phyloP scores from a whole-genome alignment of 306 rosid species.

The Citrullus mucosospermus region DNA sequence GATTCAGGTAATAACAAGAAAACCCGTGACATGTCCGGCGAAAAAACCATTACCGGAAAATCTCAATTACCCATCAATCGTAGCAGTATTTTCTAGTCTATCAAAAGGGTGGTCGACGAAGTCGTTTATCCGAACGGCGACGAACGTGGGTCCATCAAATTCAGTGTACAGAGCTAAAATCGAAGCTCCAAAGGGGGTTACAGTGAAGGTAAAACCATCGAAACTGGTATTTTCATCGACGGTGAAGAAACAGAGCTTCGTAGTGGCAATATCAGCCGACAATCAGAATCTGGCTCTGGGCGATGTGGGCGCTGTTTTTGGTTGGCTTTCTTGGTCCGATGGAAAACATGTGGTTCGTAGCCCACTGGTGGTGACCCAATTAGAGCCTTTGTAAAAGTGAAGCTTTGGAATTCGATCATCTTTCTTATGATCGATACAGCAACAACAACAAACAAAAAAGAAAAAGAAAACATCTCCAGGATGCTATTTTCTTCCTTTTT shows the following conservation, averaged over 20 bases:
- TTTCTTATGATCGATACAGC: neutral
- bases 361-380: constrained; percentile 63
- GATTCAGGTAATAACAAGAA: constrained; percentile 59
- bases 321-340: constrained; percentile 68
- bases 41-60: constrained; percentile 49
- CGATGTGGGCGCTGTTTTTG: constrained; percentile 62
- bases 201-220: constrained; percentile 59
- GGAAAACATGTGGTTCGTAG: constrained; percentile 82
- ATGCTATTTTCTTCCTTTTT: neutral
- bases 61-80: constrained; percentile 69
- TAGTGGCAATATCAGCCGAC: constrained; percentile 45
- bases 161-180: constrained; percentile 37
- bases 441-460: neutral
- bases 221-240: constrained; percentile 39
- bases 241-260: constrained; percentile 49
- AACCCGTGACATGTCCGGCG: constrained; percentile 37
- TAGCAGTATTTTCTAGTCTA: constrained; percentile 33
- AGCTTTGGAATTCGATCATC: neutral
- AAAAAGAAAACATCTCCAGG: neutral
- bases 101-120: constrained; percentile 25
- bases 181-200: constrained; percentile 49
- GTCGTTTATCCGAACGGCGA: constrained; percentile 48
- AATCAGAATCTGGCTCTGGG: constrained; percentile 33
- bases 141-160: constrained; percentile 51
- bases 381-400: constrained; percentile 40